Evolutionary conservation across 176 grass and related monocot genomes (phyloP).

Genomic region (Paspalum notatum): DNA sequence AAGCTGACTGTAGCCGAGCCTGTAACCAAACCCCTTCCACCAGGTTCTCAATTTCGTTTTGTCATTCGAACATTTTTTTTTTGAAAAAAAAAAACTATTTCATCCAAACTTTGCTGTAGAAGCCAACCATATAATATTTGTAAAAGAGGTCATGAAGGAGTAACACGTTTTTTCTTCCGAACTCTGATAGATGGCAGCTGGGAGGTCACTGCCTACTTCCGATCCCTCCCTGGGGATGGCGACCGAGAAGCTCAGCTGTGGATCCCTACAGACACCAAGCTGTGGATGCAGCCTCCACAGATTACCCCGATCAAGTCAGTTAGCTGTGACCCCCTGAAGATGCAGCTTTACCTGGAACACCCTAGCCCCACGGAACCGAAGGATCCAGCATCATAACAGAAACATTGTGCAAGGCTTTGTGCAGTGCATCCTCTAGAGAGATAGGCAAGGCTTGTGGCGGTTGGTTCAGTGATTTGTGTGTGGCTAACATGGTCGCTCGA

Average conservation of each 20-base stretch:
- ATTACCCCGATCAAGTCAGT: conserved; percentile 94
- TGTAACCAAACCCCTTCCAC: conserved; percentile 54
- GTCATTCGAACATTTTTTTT: background rate
- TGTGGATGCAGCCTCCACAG: conserved; percentile 73
- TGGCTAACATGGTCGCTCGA: background rate
- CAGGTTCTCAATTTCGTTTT: conserved; percentile 43
- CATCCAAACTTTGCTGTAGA: background rate
- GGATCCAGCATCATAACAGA: conserved; percentile 7
- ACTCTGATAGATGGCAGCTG: conserved; percentile 70
- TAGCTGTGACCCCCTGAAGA: conserved; percentile 73
- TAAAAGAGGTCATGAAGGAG: background rate
- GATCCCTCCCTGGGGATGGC: conserved; percentile 47
- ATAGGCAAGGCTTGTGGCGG: background rate
- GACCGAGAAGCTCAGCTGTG: conserved; percentile 54
- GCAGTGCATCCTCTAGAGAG: background rate
- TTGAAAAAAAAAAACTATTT: background rate
- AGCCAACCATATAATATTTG: background rate
- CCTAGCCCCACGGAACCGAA: conserved; percentile 61
- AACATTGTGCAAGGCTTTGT: background rate
- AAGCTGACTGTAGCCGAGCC: conserved; percentile 74
- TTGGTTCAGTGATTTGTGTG: background rate
- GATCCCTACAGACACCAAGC: conserved; percentile 83
- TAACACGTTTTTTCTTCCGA: background rate
- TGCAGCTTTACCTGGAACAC: conserved; percentile 93
- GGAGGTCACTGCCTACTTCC: conserved; percentile 88